Evolutionary conservation across 78 protist species (phyloP).

Genomic region (Dictyostelium discoideum): dicty_2.7 NC_007088.5:8111001-8111500

Average conservation of each 20-base stretch:
- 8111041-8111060: conserved; percentile 59
- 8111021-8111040: conserved; percentile 43
- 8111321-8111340: conserved; percentile 38
- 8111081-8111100: conserved; percentile 60
- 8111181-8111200: no score
- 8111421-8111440: conserved; percentile 64
- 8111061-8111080: conserved; percentile 34
- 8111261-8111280: background rate
- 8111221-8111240: background rate
- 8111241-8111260: background rate
- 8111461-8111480: conserved; percentile 78
- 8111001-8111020: conserved; percentile 64
- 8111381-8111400: conserved; percentile 69
- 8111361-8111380: conserved; percentile 80
- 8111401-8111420: conserved; percentile 73
- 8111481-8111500: conserved; percentile 68
- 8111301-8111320: conserved; percentile 29
- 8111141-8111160: no score
- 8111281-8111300: background rate
- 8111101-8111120: conserved; percentile 24
- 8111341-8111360: conserved; percentile 85
- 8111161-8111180: no score
- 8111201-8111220: background rate
- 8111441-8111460: conserved; percentile 53
- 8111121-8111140: no score